Percentiles rank a stretch among this genome's conserved stretches.
phyloP scores from a whole-genome alignment of 352 stramenopile genomes.

The Phytopythium vexans region DNA sequence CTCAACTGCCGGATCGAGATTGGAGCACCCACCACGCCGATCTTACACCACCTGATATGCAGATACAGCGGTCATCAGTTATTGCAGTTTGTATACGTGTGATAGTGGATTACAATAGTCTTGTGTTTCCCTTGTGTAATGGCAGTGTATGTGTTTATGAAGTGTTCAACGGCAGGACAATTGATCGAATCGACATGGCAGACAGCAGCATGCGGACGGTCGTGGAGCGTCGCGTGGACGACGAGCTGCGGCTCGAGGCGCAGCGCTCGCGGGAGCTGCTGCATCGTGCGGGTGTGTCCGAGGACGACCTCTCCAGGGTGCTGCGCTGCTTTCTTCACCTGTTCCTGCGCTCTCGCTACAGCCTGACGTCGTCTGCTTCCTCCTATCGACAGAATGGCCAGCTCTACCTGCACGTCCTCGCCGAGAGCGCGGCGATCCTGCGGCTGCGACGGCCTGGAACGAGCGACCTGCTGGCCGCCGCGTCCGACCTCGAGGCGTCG shows the following conservation, averaged over 20 bases:
- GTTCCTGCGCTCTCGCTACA: neutral
- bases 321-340: neutral
- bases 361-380: neutral
- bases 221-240: constrained; percentile 15
- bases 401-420: constrained; percentile 45
- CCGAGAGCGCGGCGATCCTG: constrained; percentile 35
- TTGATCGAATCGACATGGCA: neutral
- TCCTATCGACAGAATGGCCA: constrained; percentile 29
- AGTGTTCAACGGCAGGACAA: neutral
- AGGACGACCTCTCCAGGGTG: constrained; percentile 49
- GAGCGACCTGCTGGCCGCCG: constrained; percentile 35
- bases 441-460: constrained; percentile 29
- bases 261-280: constrained; percentile 30
- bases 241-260: constrained; percentile 32
- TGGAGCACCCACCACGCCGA: too few species aligned
- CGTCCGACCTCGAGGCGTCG: constrained; percentile 20
- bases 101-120: too few species aligned
- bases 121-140: too few species aligned
- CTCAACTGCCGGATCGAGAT: too few species aligned
- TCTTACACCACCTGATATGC: too few species aligned
- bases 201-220: neutral
- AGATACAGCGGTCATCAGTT: too few species aligned
- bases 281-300: constrained; percentile 19
- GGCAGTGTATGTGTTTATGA: too few species aligned
- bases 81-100: too few species aligned